Evolutionary conservation across 1,284 basidiomycete species (phyloP).

Genomic region (Fomitiporia mediterranea): DNA sequence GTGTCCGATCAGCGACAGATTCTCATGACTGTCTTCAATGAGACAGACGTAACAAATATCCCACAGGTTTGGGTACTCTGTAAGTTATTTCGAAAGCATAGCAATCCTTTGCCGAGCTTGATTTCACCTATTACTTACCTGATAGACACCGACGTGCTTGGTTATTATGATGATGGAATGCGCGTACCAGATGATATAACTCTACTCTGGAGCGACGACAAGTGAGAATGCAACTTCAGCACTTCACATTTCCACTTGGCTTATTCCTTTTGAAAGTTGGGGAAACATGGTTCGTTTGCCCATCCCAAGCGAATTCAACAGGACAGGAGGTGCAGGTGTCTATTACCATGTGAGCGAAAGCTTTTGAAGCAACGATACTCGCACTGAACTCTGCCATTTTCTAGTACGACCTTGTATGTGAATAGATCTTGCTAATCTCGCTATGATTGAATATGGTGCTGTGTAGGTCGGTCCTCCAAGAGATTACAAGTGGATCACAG

Average conservation of each 20-base stretch:
- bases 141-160: conserved; percentile 57
- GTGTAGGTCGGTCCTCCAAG: conserved; percentile 47
- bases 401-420: conserved; percentile 43
- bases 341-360: conserved; percentile 59
- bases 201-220: conserved; percentile 59
- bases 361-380: not conserved
- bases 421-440: not conserved
- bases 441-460: not conserved
- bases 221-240: too few relatives aligned
- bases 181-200: conserved; percentile 51
- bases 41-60: conserved; percentile 44
- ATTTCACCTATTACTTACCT: conserved; percentile 7
- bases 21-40: conserved; percentile 49
- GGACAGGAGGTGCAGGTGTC: conserved; percentile 61
- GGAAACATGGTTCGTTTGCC: conserved; percentile 59
- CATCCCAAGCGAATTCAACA: conserved; percentile 43
- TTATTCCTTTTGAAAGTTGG: conserved; percentile 36
- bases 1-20: conserved; percentile 59
- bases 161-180: conserved; percentile 61
- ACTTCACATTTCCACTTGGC: not conserved
- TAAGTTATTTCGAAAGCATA: too few relatives aligned
- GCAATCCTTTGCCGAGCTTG: not conserved
- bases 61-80: conserved; percentile 66
- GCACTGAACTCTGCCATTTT: conserved; percentile 1
- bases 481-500: conserved; percentile 60